Base-by-base conservation (phyloP, 192 early-diverging fungal species). In the Entophlyctis luteolus region DNA sequence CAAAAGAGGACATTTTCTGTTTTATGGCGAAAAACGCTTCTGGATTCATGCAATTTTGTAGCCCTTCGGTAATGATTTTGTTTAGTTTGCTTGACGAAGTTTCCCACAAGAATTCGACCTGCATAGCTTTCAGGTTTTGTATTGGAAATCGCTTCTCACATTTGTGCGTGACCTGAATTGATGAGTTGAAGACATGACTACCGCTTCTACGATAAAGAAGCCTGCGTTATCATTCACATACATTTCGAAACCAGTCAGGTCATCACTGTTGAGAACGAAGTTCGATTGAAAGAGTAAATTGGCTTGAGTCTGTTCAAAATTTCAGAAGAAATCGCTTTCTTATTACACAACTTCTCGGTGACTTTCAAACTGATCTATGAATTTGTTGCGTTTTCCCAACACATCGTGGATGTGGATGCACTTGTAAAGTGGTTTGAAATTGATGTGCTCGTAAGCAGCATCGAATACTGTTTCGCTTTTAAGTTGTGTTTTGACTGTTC, bases 401-500 rank as follows among this genome's bases (percentile, higher is more conserved):
- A 93, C 91, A 57, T 93, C 92, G 73, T 99, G 88, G 42, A 99
- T 94, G 59, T 98, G 93, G 55, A 98, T 79, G 72, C 95, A 96
- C 75, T 94, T 93, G 77, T 93, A 97, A 52, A 99, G 81, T 22
- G 95, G 93, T 62, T 88, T 88, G 79, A 99, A 93, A 68, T 97
- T 94, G 53, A 99, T 84, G 20, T 92, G 75, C 25, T 90, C 75
- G 14, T 87, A 81, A 25, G 86, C 86, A n/a, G 81, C 77, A 59
- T 89, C 86, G 39, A 31, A 66, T 5, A 63, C 60, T 63, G 47
- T 0, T 14, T 16, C n/a, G n/a, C n/a, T n/a, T n/a, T n/a, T n/a
- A n/a, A n/a, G n/a, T n/a, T n/a, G n/a, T n/a, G n/a, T n/a, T n/a
- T n/a, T n/a, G n/a, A n/a, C n/a, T n/a, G n/a, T n/a, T n/a, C n/a